Evolutionary conservation across 495 filamentous ascomycete species (phyloP).

Genomic region (Tuber brumale): DNA sequence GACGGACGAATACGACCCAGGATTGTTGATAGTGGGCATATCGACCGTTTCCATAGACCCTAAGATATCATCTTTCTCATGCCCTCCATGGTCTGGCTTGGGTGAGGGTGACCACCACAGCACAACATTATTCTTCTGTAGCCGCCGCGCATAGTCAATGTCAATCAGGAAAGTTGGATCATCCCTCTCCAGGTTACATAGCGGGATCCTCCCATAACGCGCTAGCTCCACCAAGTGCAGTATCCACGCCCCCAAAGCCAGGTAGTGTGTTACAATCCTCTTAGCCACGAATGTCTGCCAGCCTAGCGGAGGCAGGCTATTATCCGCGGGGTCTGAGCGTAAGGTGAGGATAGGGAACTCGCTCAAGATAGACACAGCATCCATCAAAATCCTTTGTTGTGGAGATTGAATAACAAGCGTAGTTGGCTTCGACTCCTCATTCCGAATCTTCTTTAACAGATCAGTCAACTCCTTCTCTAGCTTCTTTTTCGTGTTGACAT

Average conservation of each 20-base stretch:
- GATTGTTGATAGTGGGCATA: conserved; percentile 88
- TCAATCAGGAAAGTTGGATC: conserved; percentile 94
- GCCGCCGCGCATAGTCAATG: conserved; percentile 81
- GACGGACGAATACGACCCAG: conserved; percentile 88
- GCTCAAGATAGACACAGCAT: conserved; percentile 75
- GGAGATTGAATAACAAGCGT: conserved; percentile 87
- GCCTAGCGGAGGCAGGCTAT: conserved; percentile 78
- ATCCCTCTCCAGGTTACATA: conserved; percentile 91
- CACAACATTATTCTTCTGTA: conserved; percentile 88
- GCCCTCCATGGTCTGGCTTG: conserved; percentile 87
- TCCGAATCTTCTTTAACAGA: conserved; percentile 75
- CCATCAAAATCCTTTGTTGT: conserved; percentile 67
- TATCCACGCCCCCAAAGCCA: conserved; percentile 86
- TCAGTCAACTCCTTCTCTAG: conserved; percentile 79
- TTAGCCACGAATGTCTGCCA: conserved; percentile 90
- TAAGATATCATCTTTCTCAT: conserved; percentile 86
- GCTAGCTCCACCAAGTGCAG: conserved; percentile 77
- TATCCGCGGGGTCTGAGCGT: conserved; percentile 73
- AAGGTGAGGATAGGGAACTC: conserved; percentile 80
- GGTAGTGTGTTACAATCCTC: conserved; percentile 77
- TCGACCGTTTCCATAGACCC: conserved; percentile 80
- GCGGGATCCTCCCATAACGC: conserved; percentile 83
- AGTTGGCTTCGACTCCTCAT: conserved; percentile 70
- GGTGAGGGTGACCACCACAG: conserved; percentile 94
- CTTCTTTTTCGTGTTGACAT: conserved; percentile 82